These are phyloP conservation scores for Aspergillus heteromorphus DNA, from an alignment of 495 filamentous ascomycete species.

Conservation along the genomic window DNA sequence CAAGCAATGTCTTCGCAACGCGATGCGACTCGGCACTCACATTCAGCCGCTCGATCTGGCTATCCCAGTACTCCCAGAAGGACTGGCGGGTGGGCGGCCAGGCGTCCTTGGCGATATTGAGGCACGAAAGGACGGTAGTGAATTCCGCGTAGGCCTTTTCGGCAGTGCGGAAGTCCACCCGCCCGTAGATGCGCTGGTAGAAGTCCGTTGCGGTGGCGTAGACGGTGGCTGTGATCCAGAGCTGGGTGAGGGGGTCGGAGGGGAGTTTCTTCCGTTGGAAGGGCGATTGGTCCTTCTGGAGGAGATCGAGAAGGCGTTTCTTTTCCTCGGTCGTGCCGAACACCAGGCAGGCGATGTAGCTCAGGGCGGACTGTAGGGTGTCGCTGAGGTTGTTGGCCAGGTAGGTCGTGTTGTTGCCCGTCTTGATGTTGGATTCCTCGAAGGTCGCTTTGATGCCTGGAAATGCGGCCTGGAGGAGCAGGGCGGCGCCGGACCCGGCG, in stretches of 20 bases:
- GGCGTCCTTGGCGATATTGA: conserved; percentile 23
- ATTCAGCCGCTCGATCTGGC: conserved; percentile 24
- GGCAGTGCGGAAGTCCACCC: conserved; percentile 32
- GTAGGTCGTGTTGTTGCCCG: conserved; percentile 9
- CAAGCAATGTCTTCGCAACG: conserved; percentile 27
- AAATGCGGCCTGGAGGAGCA: conserved; percentile 37
- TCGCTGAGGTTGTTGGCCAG: conserved; percentile 32
- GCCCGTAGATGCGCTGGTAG: conserved; percentile 40
- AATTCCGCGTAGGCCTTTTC: conserved; percentile 35
- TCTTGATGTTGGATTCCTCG: conserved; percentile 7
- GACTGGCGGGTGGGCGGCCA: conserved; percentile 31
- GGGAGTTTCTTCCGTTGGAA: conserved; percentile 19
- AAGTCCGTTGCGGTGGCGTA: conserved; percentile 40
- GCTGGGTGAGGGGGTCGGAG: conserved; percentile 22
- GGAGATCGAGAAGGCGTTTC: conserved; percentile 25
- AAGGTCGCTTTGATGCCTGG: conserved; percentile 21
- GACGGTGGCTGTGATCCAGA: conserved; percentile 37
- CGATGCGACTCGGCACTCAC: conserved; percentile 31
- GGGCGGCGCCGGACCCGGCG: conserved; percentile 31
- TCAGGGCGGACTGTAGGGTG: conserved; percentile 29
- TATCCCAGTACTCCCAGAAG: conserved; percentile 42
- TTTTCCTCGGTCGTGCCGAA: conserved; percentile 34
- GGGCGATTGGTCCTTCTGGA: conserved; percentile 22
- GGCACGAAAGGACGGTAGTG: conserved; percentile 23
- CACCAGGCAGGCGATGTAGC: conserved; percentile 36